These are phyloP conservation scores for Elongisporangium undulatum DNA, from an alignment of 352 stramenopile species.

Conservation along the genomic window DNA sequence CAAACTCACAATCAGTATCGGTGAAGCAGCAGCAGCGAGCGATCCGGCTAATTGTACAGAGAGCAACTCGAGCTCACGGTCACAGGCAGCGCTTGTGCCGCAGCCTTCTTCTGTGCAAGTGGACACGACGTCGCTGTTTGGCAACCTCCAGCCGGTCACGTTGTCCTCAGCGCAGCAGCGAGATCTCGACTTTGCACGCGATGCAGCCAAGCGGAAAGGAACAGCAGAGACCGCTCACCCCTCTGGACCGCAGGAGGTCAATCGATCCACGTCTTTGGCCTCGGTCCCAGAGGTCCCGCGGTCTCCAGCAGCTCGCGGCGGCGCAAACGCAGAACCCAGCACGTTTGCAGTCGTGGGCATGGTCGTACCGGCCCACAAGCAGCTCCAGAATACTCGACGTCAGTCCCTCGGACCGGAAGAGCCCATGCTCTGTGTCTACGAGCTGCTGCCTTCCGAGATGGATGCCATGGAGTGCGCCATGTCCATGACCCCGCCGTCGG, in stretches of 20 bases:
- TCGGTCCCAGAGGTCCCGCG: no score
- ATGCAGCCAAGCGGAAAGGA: not conserved
- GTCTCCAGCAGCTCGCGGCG: not conserved
- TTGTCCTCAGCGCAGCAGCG: not conserved
- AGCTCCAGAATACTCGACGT: not conserved
- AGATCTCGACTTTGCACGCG: not conserved
- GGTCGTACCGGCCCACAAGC: constrained; percentile 42
- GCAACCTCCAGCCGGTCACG: not conserved
- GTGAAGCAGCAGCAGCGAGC: not conserved
- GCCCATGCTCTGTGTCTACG: constrained; percentile 48
- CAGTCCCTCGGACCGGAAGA: constrained; percentile 13
- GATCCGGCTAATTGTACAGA: not conserved
- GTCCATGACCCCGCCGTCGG: constrained; percentile 16
- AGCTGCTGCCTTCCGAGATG: constrained; percentile 35
- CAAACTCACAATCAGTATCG: not conserved
- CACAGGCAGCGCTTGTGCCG: not conserved
- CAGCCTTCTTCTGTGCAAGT: not conserved
- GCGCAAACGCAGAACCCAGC: not conserved
- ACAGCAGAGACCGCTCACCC: not conserved
- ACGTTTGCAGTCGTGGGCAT: constrained; percentile 52
- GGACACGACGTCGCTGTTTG: not conserved
- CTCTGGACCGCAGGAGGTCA: not conserved
- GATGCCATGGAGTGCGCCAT: constrained; percentile 46
- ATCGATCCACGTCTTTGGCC: not conserved
- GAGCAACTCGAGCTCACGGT: not conserved